A percentile compares a stretch with the other conserved stretches of the same genome.
Conservation (phyloP, 2,329 filamentous ascomycete species). For the Ophiostoma ips region DNA sequence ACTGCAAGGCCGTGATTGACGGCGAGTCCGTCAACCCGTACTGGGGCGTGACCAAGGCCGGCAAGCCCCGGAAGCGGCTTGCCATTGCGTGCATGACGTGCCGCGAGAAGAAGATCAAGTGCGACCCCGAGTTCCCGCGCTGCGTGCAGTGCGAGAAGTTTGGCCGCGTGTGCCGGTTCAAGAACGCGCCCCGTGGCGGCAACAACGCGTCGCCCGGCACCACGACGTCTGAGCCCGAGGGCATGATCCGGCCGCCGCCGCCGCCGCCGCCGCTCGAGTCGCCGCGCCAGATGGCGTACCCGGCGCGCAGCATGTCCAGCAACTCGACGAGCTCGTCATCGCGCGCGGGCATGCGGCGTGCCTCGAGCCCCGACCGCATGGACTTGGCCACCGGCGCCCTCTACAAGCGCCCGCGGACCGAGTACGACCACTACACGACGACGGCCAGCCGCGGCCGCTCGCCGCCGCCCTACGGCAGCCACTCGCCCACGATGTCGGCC, state of each 20-base stretch:
- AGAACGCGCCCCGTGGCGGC: conserved; percentile 57
- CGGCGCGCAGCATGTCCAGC: no score
- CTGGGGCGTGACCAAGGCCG: conserved; percentile 89
- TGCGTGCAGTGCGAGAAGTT: conserved; percentile 91
- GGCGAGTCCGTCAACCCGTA: conserved; percentile 78
- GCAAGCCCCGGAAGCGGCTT: conserved; percentile 79
- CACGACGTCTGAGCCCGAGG: conserved; percentile 36
- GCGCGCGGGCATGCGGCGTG: conserved; percentile 10
- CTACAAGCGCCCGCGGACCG: conserved; percentile 35
- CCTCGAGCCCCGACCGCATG: conserved; percentile 19
- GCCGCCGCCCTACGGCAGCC: conserved; percentile 11
- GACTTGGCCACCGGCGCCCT: conserved; percentile 15
- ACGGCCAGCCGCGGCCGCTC: conserved; percentile 10
- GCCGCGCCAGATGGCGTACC: conserved; percentile 7
- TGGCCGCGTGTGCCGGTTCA: conserved; percentile 70
- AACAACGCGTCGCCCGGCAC: conserved; percentile 43
- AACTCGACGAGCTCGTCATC: conserved; percentile 12
- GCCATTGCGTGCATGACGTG: conserved; percentile 90
- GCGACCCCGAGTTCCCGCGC: conserved; percentile 74
- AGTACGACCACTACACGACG: conserved; percentile 31
- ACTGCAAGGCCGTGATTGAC: conserved; percentile 72
- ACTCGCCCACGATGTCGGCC: conserved; percentile 14
- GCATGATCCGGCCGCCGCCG: conserved; percentile 17
- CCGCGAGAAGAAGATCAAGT: conserved; percentile 95
- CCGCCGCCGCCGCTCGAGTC: conserved; percentile 21